Conservation (phyloP, 2,329 filamentous ascomycete species). For the Xylariaceae sp. region DNA sequence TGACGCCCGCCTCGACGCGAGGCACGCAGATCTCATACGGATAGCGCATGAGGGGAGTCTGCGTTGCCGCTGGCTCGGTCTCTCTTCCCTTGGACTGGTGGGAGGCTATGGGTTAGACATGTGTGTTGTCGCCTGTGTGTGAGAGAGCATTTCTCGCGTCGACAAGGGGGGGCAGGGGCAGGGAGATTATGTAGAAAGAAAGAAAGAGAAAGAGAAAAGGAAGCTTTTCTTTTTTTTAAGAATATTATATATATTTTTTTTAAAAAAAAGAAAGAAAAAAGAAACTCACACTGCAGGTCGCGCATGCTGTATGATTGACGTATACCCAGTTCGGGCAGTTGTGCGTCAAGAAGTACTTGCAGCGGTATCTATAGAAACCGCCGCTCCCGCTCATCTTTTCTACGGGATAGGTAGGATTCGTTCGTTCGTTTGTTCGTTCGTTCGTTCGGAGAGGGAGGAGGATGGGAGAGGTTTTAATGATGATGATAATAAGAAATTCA, state of each 20-base stretch:
- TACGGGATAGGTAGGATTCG: background rate
- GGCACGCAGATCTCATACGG: constrained; percentile 43
- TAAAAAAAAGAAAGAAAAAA: too few relatives aligned
- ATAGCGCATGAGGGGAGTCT: constrained; percentile 26
- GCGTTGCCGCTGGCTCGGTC: constrained; percentile 30
- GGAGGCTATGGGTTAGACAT: too few relatives aligned
- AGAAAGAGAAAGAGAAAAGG: too few relatives aligned
- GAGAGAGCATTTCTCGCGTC: too few relatives aligned
- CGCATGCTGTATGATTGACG: constrained; percentile 45
- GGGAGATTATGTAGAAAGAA: too few relatives aligned
- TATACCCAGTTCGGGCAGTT: constrained; percentile 52
- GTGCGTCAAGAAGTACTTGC: constrained; percentile 49
- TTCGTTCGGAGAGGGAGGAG: too few relatives aligned
- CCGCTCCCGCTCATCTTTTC: constrained; percentile 37
- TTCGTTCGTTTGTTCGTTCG: background rate
- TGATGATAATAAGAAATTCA: too few relatives aligned
- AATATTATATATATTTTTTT: too few relatives aligned
- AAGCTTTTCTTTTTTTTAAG: too few relatives aligned
- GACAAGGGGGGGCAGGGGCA: too few relatives aligned
- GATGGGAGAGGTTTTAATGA: too few relatives aligned
- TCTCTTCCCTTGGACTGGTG: constrained; percentile 47
- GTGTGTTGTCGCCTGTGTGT: too few relatives aligned
- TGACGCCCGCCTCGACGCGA: constrained; percentile 39
- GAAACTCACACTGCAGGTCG: constrained; percentile 43
- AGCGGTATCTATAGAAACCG: constrained; percentile 49